A percentile compares a stretch with the other conserved stretches of the same genome.
Evolutionary conservation across 306 rosid species (phyloP).

Genomic region (Ochetophila trinervis): DNA sequence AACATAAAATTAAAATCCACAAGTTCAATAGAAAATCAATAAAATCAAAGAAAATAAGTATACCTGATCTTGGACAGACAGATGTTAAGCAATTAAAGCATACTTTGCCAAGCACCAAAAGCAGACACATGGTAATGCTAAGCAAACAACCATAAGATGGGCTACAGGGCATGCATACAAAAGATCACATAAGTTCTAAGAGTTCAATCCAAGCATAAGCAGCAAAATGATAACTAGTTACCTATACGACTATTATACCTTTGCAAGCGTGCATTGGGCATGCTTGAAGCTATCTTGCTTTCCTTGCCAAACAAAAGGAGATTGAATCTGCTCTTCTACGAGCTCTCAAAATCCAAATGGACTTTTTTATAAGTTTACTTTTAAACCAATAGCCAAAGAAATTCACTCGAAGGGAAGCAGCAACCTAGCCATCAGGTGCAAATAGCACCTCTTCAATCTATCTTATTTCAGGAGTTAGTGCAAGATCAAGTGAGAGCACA

Average conservation of each 20-base stretch:
- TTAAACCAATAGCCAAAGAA: constrained; percentile 15
- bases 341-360: constrained; percentile 59
- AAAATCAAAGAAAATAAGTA: too few relatives aligned
- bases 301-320: constrained; percentile 83
- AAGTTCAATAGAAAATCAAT: too few relatives aligned
- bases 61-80: too few relatives aligned
- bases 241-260: constrained; percentile 44
- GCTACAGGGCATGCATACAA: too few relatives aligned
- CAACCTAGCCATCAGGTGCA: constrained; percentile 94
- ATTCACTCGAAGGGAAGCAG: constrained; percentile 17
- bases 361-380: constrained; percentile 28
- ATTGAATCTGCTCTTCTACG: constrained; percentile 84
- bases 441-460: constrained; percentile 85
- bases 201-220: neutral
- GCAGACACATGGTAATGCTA: constrained; percentile 8
- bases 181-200: neutral
- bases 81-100: too few relatives aligned
- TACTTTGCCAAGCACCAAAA: constrained; percentile 15
- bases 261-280: constrained; percentile 96
- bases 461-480: constrained; percentile 93
- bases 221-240: neutral
- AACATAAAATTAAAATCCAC: too few relatives aligned
- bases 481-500: constrained; percentile 98
- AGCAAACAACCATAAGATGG: constrained; percentile 5
- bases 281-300: constrained; percentile 95